These are phyloP conservation scores for Xylaria acuta DNA, from an alignment of 495 filamentous ascomycete species.

Conservation along the genomic window DNA sequence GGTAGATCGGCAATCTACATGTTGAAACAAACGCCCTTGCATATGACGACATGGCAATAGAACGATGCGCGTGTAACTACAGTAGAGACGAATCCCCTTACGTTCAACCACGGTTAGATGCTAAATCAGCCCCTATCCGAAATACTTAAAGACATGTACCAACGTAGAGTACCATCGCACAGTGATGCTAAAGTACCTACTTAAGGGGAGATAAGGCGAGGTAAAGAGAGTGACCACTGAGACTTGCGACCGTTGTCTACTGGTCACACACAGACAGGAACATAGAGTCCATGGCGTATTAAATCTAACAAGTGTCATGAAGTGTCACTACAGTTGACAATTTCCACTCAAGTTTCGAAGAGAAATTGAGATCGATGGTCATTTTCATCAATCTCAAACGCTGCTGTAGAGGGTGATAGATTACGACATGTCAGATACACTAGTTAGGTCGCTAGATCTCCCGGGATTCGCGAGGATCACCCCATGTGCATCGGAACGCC, in stretches of 20 bases:
- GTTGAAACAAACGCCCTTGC: background rate
- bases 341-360: background rate
- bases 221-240: background rate
- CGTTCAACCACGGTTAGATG: background rate
- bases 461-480: background rate
- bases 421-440: conserved; percentile 2
- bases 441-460: background rate
- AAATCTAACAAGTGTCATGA: background rate
- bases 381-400: background rate
- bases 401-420: background rate
- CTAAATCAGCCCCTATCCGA: background rate
- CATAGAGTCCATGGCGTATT: background rate
- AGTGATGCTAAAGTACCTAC: background rate
- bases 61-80: background rate
- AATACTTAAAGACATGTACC: background rate
- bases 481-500: background rate
- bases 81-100: background rate
- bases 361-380: background rate
- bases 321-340: background rate
- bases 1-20: background rate
- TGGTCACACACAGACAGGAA: background rate
- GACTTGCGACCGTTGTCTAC: background rate
- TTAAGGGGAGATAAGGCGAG: background rate
- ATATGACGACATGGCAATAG: background rate
- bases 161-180: background rate